Conservation (phyloP, 495 filamentous ascomycete genomes). For the Cercophora samala region DNA sequence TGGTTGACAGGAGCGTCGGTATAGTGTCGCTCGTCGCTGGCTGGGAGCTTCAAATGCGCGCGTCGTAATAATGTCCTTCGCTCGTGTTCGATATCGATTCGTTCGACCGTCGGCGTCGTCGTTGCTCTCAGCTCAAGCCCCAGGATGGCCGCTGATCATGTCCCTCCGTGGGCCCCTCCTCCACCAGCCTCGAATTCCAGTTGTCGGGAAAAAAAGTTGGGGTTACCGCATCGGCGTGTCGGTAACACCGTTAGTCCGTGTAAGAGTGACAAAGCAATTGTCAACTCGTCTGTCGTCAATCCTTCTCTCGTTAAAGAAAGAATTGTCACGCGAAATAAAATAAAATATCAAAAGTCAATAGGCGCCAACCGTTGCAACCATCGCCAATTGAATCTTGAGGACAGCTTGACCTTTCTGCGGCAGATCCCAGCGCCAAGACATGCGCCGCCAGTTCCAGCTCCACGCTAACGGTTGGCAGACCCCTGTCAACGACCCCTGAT, state of each 20-base stretch:
- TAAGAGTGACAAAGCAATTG: not conserved
- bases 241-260: not conserved
- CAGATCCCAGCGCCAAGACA: not conserved
- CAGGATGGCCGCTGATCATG: not conserved
- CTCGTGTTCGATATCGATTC: not conserved
- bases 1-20: not conserved
- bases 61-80: not conserved
- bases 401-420: slow-evolving; percentile 24
- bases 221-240: not conserved
- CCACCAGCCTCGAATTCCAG: not conserved
- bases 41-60: not conserved
- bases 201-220: not conserved
- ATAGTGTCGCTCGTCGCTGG: not conserved
- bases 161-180: not conserved
- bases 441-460: not conserved
- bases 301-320: not conserved
- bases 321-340: not conserved
- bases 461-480: not conserved
- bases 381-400: slow-evolving; percentile 20
- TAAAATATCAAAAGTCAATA: not conserved
- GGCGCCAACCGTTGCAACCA: slow-evolving; percentile 4
- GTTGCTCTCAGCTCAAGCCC: not conserved
- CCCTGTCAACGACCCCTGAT: not conserved
- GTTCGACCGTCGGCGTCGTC: not conserved
- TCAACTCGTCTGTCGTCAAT: not conserved